phyloP scores from a whole-genome alignment of 768 basidiomycete genomes.

The Kwoniella heveanensis region DNA sequence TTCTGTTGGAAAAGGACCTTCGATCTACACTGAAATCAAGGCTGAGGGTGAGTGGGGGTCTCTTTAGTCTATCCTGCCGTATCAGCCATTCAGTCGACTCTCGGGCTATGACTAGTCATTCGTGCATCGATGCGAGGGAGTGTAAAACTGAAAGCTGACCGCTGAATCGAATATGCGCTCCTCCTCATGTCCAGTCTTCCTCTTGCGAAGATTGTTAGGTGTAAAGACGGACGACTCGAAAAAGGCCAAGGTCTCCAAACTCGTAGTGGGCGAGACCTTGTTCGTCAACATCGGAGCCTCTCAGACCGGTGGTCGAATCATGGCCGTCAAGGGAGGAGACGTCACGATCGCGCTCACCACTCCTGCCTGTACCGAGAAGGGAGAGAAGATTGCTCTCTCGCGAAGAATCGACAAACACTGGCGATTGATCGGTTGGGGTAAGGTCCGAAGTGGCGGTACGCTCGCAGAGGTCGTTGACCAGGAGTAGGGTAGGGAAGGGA shows the following conservation, averaged over 20 bases:
- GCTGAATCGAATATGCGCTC: neutral
- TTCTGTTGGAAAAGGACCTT: constrained; percentile 88
- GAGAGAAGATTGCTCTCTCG: constrained; percentile 94
- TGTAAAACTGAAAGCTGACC: neutral
- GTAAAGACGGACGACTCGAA: constrained; percentile 99
- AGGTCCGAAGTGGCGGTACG: constrained; percentile 44
- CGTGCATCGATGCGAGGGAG: too few species aligned
- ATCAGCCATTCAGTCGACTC: too few species aligned
- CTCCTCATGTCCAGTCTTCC: constrained; percentile 64
- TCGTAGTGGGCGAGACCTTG: constrained; percentile 85
- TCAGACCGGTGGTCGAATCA: constrained; percentile 91
- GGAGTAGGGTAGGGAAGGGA: constrained; percentile 14
- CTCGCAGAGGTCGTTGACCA: constrained; percentile 52
- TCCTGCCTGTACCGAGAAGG: constrained; percentile 93
- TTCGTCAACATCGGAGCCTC: constrained; percentile 98
- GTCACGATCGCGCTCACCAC: constrained; percentile 74
- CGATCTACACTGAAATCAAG: constrained; percentile 72
- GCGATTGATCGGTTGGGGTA: constrained; percentile 82
- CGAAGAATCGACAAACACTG: constrained; percentile 97
- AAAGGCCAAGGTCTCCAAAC: constrained; percentile 85
- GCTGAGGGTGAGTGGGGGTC: constrained; percentile 55
- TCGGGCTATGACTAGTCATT: too few species aligned
- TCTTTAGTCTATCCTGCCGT: too few species aligned
- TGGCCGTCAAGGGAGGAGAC: constrained; percentile 90
- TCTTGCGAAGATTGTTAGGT: constrained; percentile 92